These are phyloP conservation scores for Brettanomyces naardenensis DNA, from an alignment of 805 yeast species.

Conservation along the genomic window DNA sequence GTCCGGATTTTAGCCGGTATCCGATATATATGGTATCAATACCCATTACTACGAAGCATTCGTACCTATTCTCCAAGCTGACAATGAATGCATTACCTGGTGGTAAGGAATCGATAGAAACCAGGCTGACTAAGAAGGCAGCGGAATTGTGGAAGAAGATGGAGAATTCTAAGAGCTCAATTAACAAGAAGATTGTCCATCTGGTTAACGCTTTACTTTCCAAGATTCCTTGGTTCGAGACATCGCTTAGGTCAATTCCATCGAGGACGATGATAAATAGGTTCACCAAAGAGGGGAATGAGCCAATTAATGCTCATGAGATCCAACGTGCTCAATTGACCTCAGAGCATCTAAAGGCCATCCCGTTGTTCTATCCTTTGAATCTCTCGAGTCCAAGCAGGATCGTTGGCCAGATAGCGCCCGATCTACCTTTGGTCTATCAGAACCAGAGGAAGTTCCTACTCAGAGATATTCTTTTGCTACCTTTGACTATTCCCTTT, in stretches of 20 bases:
- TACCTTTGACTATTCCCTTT: constrained; percentile 77
- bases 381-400: constrained; percentile 22
- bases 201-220: constrained; percentile 46
- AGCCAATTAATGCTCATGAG: constrained; percentile 5
- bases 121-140: constrained; percentile 39
- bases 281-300: constrained; percentile 7
- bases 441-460: constrained; percentile 50
- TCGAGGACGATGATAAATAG: constrained; percentile 23
- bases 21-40: constrained; percentile 56
- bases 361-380: constrained; percentile 48
- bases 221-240: constrained; percentile 74
- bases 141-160: constrained; percentile 56
- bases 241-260: constrained; percentile 69
- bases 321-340: constrained; percentile 9
- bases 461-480: constrained; percentile 42
- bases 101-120: constrained; percentile 28
- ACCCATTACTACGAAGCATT: constrained; percentile 57
- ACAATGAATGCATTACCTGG: constrained; percentile 26
- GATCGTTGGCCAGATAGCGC: constrained; percentile 31
- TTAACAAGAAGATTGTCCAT: constrained; percentile 53
- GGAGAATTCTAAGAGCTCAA: constrained; percentile 40
- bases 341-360: constrained; percentile 24
- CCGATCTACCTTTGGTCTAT: constrained; percentile 36
- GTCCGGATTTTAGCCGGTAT: background rate
- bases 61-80: constrained; percentile 66